These are phyloP conservation scores for Angomonas deanei DNA, from an alignment of 208 protist species.

Conservation along the genomic window DNA sequence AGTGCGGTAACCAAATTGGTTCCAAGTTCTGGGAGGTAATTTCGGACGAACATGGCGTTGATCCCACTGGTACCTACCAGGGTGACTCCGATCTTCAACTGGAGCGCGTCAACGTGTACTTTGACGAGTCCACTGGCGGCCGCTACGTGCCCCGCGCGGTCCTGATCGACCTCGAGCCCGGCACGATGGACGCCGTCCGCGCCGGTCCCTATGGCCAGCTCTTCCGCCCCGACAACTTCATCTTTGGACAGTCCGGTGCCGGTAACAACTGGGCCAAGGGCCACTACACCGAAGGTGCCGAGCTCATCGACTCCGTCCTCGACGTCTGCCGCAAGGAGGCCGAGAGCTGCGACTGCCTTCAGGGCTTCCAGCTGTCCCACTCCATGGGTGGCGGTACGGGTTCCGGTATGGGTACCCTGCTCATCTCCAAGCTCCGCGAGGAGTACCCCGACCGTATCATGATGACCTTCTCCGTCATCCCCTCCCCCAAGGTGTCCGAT, in stretches of 20 bases:
- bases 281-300: conserved; percentile 98
- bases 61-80: conserved; percentile 93
- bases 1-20: conserved; percentile 81
- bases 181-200: conserved; percentile 97
- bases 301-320: conserved; percentile 96
- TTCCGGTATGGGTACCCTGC: conserved; percentile 95
- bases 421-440: conserved; percentile 97
- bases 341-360: conserved; percentile 97
- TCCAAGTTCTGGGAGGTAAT: conserved; percentile 86
- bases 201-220: conserved; percentile 91
- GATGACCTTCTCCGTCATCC: conserved; percentile 98
- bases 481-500: conserved; percentile 97
- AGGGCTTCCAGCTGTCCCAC: conserved; percentile 98
- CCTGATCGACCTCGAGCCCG: conserved; percentile 87
- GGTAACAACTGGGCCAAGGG: conserved; percentile 99
- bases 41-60: conserved; percentile 75
- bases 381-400: conserved; percentile 98
- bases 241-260: conserved; percentile 96
- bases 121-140: conserved; percentile 93
- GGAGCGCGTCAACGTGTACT: conserved; percentile 99
- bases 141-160: conserved; percentile 79
- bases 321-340: conserved; percentile 98
- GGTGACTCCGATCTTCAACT: conserved; percentile 91
- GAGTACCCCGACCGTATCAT: conserved; percentile 99
- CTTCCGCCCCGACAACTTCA: conserved; percentile 96